Evolutionary conservation across 495 filamentous ascomycete genomes (phyloP).

Genomic region (Penicillium verhagenii): DNA sequence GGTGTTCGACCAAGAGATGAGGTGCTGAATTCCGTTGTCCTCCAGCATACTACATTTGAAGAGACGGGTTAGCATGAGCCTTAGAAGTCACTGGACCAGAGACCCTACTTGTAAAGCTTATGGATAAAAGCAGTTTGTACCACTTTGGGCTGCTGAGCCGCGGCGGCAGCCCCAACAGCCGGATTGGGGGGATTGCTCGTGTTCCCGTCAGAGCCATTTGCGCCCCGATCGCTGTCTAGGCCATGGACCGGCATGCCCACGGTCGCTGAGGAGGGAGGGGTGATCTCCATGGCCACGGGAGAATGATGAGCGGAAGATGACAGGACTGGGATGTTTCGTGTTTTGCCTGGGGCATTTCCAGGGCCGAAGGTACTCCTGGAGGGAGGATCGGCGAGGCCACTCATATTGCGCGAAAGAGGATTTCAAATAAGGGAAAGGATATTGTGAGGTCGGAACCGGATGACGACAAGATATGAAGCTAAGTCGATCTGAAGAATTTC

Average conservation of each 20-base stretch:
- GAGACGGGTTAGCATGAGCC: constrained; percentile 1
- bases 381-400: constrained; percentile 44
- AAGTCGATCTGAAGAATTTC: background rate
- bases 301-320: constrained; percentile 38
- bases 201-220: constrained; percentile 45
- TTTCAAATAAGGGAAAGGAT: constrained; percentile 6
- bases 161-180: constrained; percentile 66
- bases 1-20: constrained; percentile 92
- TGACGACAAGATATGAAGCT: background rate
- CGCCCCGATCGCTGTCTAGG: constrained; percentile 47
- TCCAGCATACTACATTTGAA: constrained; percentile 81
- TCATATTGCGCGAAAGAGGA: constrained; percentile 41
- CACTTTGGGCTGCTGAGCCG: constrained; percentile 93
- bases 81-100: background rate
- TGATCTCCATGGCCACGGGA: constrained; percentile 51
- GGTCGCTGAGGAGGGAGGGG: constrained; percentile 43
- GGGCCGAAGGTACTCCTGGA: constrained; percentile 36
- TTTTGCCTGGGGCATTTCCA: constrained; percentile 38
- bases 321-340: constrained; percentile 48
- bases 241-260: constrained; percentile 40
- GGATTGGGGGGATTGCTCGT: constrained; percentile 45
- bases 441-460: background rate
- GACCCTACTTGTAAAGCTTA: constrained; percentile 89
- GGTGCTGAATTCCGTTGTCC: constrained; percentile 84
- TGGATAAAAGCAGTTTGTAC: constrained; percentile 99